These are phyloP conservation scores for Tuber brumale DNA, from an alignment of 495 filamentous ascomycete species.

Conservation along the genomic window DNA sequence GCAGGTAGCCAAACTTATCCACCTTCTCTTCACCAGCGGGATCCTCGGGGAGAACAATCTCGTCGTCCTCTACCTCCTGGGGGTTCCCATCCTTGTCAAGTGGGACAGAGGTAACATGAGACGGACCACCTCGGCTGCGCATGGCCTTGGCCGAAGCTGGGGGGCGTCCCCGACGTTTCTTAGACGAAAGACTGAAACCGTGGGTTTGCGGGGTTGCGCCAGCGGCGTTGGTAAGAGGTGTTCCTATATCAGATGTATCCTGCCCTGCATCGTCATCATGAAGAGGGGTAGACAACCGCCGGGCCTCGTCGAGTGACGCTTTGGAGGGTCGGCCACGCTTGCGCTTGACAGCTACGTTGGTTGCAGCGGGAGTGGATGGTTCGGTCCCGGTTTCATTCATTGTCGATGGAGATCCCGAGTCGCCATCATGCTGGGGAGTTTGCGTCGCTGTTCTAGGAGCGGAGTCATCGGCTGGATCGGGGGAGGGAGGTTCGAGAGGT, in stretches of 20 bases:
- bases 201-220: conserved; percentile 37
- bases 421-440: conserved; percentile 34
- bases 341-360: conserved; percentile 32
- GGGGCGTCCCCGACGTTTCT: conserved; percentile 75
- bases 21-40: conserved; percentile 88
- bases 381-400: conserved; percentile 28
- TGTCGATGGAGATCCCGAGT: conserved; percentile 25
- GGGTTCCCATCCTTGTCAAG: conserved; percentile 93
- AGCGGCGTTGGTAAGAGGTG: conserved; percentile 17
- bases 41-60: conserved; percentile 81
- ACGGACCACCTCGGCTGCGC: conserved; percentile 64
- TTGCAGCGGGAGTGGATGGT: conserved; percentile 28
- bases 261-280: conserved; percentile 28
- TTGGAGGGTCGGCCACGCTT: conserved; percentile 40
- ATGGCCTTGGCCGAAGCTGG: conserved; percentile 64
- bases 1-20: conserved; percentile 73
- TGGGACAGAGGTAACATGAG: conserved; percentile 69
- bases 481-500: conserved; percentile 42
- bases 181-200: conserved; percentile 47
- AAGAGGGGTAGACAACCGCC: conserved; percentile 29
- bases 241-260: conserved; percentile 22
- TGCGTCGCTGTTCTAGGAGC: conserved; percentile 41
- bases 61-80: conserved; percentile 84
- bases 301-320: conserved; percentile 37
- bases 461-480: conserved; percentile 46